phyloP scores from a whole-genome alignment of 1,284 basidiomycete species.

The Trichosporon faecale region DNA sequence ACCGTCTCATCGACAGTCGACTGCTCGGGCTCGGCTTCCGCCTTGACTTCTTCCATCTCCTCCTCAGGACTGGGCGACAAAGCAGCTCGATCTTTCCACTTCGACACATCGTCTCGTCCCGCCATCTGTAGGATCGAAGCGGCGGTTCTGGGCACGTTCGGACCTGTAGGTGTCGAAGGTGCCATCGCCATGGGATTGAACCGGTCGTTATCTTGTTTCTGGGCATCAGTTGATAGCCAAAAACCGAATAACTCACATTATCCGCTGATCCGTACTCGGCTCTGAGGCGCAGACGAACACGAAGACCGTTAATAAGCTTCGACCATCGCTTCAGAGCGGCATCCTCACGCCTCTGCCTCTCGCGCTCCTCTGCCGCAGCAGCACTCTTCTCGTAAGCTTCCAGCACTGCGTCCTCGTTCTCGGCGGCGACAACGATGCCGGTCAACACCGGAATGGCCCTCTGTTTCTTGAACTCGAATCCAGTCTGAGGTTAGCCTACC shows the following conservation, averaged over 20 bases:
- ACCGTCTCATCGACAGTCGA: not conserved
- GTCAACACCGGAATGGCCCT: conserved; percentile 80
- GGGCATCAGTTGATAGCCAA: not conserved
- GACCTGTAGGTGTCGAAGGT: not conserved
- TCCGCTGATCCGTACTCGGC: conserved; percentile 66
- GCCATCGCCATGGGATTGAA: conserved; percentile 39
- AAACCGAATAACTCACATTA: conserved; percentile 30
- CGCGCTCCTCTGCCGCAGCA: conserved; percentile 71
- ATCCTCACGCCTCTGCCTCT: conserved; percentile 71
- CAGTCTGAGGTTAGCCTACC: conserved; percentile 43
- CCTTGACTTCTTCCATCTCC: not conserved
- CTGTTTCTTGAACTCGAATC: conserved; percentile 90
- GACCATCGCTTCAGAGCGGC: conserved; percentile 84
- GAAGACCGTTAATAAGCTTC: conserved; percentile 79
- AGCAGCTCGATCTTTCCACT: conserved; percentile 18
- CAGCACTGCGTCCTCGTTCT: conserved; percentile 70
- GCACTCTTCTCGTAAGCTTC: conserved; percentile 86
- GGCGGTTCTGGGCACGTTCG: conserved; percentile 20
- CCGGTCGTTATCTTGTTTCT: conserved; percentile 35
- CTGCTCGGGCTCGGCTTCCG: not conserved
- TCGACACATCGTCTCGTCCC: conserved; percentile 24
- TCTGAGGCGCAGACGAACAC: conserved; percentile 76
- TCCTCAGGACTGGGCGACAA: not conserved
- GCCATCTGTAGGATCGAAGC: conserved; percentile 34
- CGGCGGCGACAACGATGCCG: conserved; percentile 81